Base-by-base conservation (phyloP, 345 rosid genomes). In the Boechera divaricarpa region DNA sequence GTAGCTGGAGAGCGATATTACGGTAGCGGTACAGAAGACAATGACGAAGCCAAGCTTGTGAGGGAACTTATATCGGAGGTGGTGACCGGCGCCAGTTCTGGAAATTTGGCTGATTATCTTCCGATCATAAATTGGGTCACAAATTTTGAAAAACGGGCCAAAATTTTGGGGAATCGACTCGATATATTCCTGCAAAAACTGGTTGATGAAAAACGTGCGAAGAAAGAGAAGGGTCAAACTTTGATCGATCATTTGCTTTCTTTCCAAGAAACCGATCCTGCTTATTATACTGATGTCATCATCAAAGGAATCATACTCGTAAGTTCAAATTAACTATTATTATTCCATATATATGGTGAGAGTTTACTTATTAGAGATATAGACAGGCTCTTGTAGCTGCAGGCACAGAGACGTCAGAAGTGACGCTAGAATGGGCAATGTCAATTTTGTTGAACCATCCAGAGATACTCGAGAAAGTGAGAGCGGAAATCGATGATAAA, bases 221-320 rank as follows among this genome's bases (percentile, higher is more conserved):
- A 70, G 52, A n/a, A 69, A 56, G 39, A 39, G 68, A 79, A 39
- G 11, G 57, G 33, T 21, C 72, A 81, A n/a, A 81, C 74, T 1
- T 69, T 86, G 86, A 83, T 91, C 16, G 58, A 81, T 74, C 91
- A 85, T 51, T 60, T 91, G 18, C 89, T 91, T 67, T 67, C 82
- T 24, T 52, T 83, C 70, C 92, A 88, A 60, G 70, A 82, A 51
- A 79, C 76, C 1, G 77, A 86, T 24, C 89, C 92, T 0, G 82
- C 82, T 5, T 81, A 81, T 69, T 83, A 86, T 36, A 64, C 77
- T 0, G 91, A 91, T 72, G 62, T 74, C 11, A 82, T 69, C 28
- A 87, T 89, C 72, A 87, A 89, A 82, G 91, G 89, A 21, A 65
- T 84, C 32, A 39, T 80, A 13, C 3, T 76, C 35, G 87, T 83